Percentiles rank a stretch among this genome's conserved stretches.
Evolutionary conservation across 768 basidiomycete genomes (phyloP).

Genomic region (Leccinum olivaceopallidum): DNA sequence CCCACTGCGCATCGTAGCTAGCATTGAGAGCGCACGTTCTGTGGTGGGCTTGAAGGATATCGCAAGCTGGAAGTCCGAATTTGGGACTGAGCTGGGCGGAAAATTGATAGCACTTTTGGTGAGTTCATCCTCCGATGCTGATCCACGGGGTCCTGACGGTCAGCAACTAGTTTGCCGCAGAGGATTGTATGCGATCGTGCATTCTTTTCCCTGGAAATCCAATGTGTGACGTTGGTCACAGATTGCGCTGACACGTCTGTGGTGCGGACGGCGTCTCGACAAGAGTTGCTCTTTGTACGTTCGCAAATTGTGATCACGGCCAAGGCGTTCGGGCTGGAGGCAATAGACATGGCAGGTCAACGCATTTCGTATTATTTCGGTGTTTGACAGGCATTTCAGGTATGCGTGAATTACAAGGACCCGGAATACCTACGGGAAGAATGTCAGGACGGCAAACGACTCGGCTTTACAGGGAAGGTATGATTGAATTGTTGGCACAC

Average conservation of each 20-base stretch:
- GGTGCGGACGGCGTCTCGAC: slow-evolving; percentile 68
- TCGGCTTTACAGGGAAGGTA: slow-evolving; percentile 94
- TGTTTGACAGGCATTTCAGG: slow-evolving; percentile 42
- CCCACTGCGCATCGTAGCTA: slow-evolving; percentile 68
- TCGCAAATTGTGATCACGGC: slow-evolving; percentile 81
- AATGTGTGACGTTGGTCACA: slow-evolving; percentile 31
- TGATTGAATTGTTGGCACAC: not conserved
- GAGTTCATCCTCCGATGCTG: not conserved
- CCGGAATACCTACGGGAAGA: slow-evolving; percentile 65
- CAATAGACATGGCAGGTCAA: slow-evolving; percentile 83
- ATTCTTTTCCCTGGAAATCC: slow-evolving; percentile 3
- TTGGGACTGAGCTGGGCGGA: slow-evolving; percentile 48
- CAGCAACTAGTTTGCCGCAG: slow-evolving; percentile 78
- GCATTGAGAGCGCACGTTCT: slow-evolving; percentile 81
- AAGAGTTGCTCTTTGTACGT: slow-evolving; percentile 81
- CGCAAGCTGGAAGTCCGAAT: slow-evolving; percentile 62
- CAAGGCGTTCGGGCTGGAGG: slow-evolving; percentile 78
- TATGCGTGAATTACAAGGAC: slow-evolving; percentile 88
- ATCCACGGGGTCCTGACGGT: slow-evolving; percentile 1
- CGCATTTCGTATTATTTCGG: not conserved
- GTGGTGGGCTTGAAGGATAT: slow-evolving; percentile 70
- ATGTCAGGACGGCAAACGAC: slow-evolving; percentile 70
- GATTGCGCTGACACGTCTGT: slow-evolving; percentile 91
- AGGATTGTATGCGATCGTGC: slow-evolving; percentile 68
- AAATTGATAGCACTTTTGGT: slow-evolving; percentile 63